Conservation (phyloP, 306 rosid species). For the Corylus heterophylla region DNA sequence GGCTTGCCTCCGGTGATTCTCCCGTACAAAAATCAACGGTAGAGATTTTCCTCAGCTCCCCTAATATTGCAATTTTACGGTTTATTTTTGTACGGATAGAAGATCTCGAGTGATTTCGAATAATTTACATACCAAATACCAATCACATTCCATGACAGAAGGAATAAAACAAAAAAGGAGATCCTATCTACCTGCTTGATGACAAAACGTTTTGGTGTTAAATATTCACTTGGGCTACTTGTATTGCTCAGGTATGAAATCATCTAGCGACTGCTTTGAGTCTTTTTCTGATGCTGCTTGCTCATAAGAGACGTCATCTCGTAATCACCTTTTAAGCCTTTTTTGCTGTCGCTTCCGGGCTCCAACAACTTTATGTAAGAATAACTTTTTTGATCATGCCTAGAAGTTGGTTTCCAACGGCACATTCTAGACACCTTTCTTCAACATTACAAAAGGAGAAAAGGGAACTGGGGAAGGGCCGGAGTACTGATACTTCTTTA, state of each 20-base stretch:
- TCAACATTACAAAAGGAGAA: not conserved
- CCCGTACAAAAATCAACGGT: no score
- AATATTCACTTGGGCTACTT: not conserved
- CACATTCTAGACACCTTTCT: slow-evolving; percentile 10
- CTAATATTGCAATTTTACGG: no score
- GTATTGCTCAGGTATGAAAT: slow-evolving; percentile 6
- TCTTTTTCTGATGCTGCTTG: not conserved
- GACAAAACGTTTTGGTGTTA: not conserved
- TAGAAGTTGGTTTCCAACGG: not conserved
- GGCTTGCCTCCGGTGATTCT: no score
- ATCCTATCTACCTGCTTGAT: not conserved
- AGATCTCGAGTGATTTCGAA: not conserved
- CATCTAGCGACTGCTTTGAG: not conserved
- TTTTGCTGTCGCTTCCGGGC: not conserved
- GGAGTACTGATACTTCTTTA: not conserved
- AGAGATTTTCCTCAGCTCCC: no score
- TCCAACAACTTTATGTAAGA: slow-evolving; percentile 1
- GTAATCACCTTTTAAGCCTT: not conserved
- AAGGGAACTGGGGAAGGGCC: not conserved
- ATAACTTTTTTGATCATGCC: not conserved
- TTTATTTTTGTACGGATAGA: not conserved
- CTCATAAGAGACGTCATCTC: not conserved
- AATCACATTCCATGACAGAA: not conserved
- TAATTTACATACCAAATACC: no score
- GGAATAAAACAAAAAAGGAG: not conserved